Evolutionary conservation across 495 filamentous ascomycete genomes (phyloP).

Genomic region (Gamarada debralockiae): DNA sequence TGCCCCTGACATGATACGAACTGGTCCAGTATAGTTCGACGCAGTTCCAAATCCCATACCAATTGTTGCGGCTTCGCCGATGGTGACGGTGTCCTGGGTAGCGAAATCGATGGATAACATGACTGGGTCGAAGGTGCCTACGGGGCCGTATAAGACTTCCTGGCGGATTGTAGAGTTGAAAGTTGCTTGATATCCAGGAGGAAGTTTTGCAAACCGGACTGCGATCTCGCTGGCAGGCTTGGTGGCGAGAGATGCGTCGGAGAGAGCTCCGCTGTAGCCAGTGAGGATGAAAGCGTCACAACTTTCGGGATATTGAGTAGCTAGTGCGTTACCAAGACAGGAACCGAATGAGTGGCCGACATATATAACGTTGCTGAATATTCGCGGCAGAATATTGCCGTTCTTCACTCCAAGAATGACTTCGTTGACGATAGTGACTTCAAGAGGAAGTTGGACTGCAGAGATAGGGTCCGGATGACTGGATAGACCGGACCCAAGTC

Average conservation of each 20-base stretch:
- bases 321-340: conserved; percentile 39
- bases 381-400: not conserved
- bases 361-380: conserved; percentile 31
- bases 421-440: conserved; percentile 30
- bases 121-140: conserved; percentile 13
- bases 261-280: conserved; percentile 34
- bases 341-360: conserved; percentile 55
- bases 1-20: conserved; percentile 10
- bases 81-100: conserved; percentile 1
- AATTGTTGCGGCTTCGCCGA: conserved; percentile 35
- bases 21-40: conserved; percentile 3
- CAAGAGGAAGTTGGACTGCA: conserved; percentile 46
- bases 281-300: conserved; percentile 56
- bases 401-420: conserved; percentile 7
- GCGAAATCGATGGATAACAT: conserved; percentile 5
- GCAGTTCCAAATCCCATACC: not conserved
- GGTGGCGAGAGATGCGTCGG: conserved; percentile 27
- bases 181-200: conserved; percentile 20
- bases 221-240: conserved; percentile 22
- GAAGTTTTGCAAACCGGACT: not conserved
- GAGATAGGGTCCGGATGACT: conserved; percentile 50
- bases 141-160: conserved; percentile 38
- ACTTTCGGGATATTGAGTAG: conserved; percentile 42
- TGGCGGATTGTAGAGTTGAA: not conserved
- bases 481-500: conserved; percentile 53